These are phyloP conservation scores for Steccherinum ochraceum DNA, from an alignment of 768 basidiomycete species.

Conservation along the genomic window DNA sequence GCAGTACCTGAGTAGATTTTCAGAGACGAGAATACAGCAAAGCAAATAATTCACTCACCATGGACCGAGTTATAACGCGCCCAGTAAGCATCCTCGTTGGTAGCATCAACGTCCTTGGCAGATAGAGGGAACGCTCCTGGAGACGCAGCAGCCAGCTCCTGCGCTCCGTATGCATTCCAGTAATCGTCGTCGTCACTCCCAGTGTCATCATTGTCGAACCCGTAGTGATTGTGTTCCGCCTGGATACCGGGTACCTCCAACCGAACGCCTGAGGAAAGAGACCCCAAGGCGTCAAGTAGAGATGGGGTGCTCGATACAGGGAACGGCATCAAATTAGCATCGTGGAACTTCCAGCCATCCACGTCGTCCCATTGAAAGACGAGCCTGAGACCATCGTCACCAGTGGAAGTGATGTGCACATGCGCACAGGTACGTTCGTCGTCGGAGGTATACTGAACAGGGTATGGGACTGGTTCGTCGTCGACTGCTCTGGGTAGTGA, in stretches of 20 bases:
- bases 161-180: conserved; percentile 59
- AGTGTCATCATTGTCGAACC: conserved; percentile 21
- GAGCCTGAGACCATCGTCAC: conserved; percentile 40
- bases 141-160: conserved; percentile 23
- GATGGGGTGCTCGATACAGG: conserved; percentile 32
- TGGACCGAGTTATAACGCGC: conserved; percentile 66
- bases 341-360: conserved; percentile 64
- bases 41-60: conserved; percentile 35
- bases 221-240: conserved; percentile 6
- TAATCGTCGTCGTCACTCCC: conserved; percentile 40
- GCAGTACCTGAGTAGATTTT: conserved; percentile 45
- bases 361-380: conserved; percentile 61
- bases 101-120: conserved; percentile 20
- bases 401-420: conserved; percentile 26
- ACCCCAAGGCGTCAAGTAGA: conserved; percentile 1
- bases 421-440: conserved; percentile 51
- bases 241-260: background rate
- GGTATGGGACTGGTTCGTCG: conserved; percentile 21
- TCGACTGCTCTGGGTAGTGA: conserved; percentile 24
- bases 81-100: conserved; percentile 65
- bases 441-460: conserved; percentile 38
- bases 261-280: background rate
- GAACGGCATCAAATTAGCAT: conserved; percentile 65
- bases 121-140: conserved; percentile 13
- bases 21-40: background rate